These are phyloP conservation scores for Xerocomus brunneocitrinus DNA, from an alignment of 768 basidiomycete species.

Conservation along the genomic window DNA sequence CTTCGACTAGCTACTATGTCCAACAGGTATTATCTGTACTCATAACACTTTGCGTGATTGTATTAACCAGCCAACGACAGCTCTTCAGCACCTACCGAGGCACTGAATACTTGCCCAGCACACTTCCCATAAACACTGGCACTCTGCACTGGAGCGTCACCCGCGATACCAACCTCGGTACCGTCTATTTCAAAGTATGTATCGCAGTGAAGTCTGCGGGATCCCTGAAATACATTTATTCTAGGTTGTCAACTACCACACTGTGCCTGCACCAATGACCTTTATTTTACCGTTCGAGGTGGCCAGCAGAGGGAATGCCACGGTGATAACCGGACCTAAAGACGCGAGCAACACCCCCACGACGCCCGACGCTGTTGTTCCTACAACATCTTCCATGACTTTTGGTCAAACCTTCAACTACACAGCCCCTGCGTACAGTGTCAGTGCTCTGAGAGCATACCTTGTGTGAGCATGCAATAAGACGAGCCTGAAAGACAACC, in stretches of 20 bases:
- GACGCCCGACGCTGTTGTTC: constrained; percentile 44
- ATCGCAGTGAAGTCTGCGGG: background rate
- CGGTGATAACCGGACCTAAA: constrained; percentile 46
- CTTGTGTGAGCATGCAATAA: background rate
- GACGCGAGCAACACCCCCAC: constrained; percentile 54
- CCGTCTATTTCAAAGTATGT: constrained; percentile 55
- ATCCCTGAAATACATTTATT: background rate
- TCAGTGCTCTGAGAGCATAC: constrained; percentile 30
- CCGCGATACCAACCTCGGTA: constrained; percentile 17
- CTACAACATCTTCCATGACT: constrained; percentile 39
- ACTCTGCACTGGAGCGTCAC: constrained; percentile 62
- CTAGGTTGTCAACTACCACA: constrained; percentile 53
- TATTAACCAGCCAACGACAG: constrained; percentile 28
- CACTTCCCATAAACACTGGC: constrained; percentile 43
- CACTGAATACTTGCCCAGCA: constrained; percentile 60
- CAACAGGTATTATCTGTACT: constrained; percentile 42
- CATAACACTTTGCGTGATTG: background rate
- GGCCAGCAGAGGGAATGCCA: constrained; percentile 38
- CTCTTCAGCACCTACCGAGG: constrained; percentile 62
- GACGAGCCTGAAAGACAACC: background rate
- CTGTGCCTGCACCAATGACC: constrained; percentile 37
- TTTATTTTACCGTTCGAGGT: constrained; percentile 57
- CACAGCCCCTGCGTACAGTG: constrained; percentile 46
- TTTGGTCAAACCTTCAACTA: constrained; percentile 53
- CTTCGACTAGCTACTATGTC: constrained; percentile 59